Evolutionary conservation across 169 alveolate genomes (phyloP).

Genomic region (Besnoitia besnoiti): DNA sequence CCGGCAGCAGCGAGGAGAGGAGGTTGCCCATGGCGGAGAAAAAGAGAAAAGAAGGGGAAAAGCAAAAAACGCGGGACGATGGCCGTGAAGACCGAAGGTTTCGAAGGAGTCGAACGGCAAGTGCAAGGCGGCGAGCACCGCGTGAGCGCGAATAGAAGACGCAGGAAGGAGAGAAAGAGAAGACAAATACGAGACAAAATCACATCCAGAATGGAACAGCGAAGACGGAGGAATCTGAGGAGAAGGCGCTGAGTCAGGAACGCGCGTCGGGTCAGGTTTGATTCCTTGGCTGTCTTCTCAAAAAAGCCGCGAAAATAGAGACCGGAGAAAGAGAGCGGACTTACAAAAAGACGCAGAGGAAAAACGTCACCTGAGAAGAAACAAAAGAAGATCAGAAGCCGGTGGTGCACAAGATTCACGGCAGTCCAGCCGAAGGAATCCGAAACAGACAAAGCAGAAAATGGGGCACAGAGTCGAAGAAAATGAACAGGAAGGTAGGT

Average conservation of each 20-base stretch:
- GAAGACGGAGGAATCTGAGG: background rate
- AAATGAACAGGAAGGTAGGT: too few relatives aligned
- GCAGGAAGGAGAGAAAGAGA: background rate
- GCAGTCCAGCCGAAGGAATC: too few relatives aligned
- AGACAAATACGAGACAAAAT: background rate
- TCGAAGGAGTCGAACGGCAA: background rate
- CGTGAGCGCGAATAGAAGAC: background rate
- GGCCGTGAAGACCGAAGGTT: background rate
- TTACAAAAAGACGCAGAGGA: background rate
- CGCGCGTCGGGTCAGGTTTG: background rate
- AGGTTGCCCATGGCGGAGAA: slow-evolving; percentile 1
- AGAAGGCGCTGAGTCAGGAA: background rate
- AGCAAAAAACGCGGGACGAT: background rate
- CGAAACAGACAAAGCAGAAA: too few relatives aligned
- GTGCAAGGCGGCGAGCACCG: background rate
- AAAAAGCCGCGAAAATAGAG: background rate
- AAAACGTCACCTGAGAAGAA: background rate
- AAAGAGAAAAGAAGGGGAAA: background rate
- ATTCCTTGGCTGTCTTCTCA: background rate
- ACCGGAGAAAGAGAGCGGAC: background rate
- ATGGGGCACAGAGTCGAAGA: too few relatives aligned
- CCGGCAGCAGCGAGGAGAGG: slow-evolving; percentile 22
- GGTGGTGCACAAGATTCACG: too few relatives aligned
- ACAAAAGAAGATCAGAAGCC: background rate
- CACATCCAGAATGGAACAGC: background rate